phyloP scores from a whole-genome alignment of 2,329 filamentous ascomycete species.

The Venturia pyrina region DNA sequence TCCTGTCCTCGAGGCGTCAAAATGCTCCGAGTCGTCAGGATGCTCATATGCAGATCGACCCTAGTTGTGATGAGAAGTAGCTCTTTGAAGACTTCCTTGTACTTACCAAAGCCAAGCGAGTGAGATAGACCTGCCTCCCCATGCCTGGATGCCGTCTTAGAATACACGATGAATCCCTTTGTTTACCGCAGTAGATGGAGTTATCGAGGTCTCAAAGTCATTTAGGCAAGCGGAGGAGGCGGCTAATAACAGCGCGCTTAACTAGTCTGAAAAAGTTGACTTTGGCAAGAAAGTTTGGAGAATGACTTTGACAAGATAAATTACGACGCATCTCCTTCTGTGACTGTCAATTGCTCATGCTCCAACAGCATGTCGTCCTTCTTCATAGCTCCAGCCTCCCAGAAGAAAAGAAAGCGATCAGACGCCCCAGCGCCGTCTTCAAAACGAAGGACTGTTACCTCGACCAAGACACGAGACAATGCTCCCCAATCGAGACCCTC shows the following conservation, averaged over 20 bases:
- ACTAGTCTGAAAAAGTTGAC: neutral
- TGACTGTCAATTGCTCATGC: neutral
- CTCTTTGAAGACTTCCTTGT: neutral
- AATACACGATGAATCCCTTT: neutral
- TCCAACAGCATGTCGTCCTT: constrained; percentile 73
- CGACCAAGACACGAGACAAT: constrained; percentile 33
- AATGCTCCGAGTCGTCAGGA: constrained; percentile 18
- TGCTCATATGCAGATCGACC: constrained; percentile 31
- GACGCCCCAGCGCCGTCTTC: constrained; percentile 38
- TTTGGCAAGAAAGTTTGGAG: neutral
- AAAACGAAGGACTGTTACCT: constrained; percentile 48
- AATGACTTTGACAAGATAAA: neutral
- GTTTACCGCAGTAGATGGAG: no score
- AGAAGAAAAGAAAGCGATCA: constrained; percentile 79
- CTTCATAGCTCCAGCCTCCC: constrained; percentile 78
- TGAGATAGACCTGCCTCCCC: constrained; percentile 11
- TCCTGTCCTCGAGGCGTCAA: constrained; percentile 14
- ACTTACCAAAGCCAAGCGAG: constrained; percentile 10
- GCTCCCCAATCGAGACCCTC: constrained; percentile 14
- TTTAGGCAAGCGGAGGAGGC: neutral
- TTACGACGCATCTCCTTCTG: neutral
- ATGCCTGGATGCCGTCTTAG: constrained; percentile 8
- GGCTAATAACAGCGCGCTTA: neutral
- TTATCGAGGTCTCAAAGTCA: no score
- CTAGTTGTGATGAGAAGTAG: constrained; percentile 16